Evolutionary conservation across 1,284 basidiomycete genomes (phyloP), one percentile per base, ranked within the genome.

Genomic region (Ceratobasidium sp.): DNA sequence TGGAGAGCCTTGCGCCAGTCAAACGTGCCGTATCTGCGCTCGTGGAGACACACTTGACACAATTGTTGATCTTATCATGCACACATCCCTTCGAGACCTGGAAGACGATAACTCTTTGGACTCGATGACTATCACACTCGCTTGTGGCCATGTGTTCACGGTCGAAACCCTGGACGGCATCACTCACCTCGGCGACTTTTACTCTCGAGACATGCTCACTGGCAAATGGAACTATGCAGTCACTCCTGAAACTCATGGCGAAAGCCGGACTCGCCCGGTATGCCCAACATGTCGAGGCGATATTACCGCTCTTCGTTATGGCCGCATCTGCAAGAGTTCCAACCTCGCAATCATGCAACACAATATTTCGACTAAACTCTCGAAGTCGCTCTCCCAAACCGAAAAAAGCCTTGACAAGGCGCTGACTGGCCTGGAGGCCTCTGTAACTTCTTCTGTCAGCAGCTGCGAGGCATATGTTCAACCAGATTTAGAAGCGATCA

Each of bases 161-260:
- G 89, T 93, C 6, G 92, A 93, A 82, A 91, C 91, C 0, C 86
- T 94, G 23, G 93, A 94, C 79, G 91, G 91, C 0, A 85, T 88
- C 67, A 90, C 89, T 78, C 82, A 84, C 2, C 87, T 94, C 83
- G 77, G 79, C 0, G 86, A 89, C 1, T 92, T 89, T 81, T 94
- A 94, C 61, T 80, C 78, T 1, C 82, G 44, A 81, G 81, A 83
- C 7, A 68, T 51, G 0, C 76, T n/a, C n/a, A n/a, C 84, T 13
- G 87, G 86, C 0, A 83, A 78, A 28, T 92, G 89, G 88, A 53
- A 82, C 40, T 46, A 67, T 6, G 44, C 69, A 70, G 72, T 67
- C 13, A 77, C 51, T 9, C 75, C 75, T 3, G 63, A 77, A 33
- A 39, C 49, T 20, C 39, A 51, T 18, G 73, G 73, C 12, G 75